phyloP scores from a whole-genome alignment of 2,329 filamentous ascomycete species.

The Clarireedia homoeocarpa region DNA sequence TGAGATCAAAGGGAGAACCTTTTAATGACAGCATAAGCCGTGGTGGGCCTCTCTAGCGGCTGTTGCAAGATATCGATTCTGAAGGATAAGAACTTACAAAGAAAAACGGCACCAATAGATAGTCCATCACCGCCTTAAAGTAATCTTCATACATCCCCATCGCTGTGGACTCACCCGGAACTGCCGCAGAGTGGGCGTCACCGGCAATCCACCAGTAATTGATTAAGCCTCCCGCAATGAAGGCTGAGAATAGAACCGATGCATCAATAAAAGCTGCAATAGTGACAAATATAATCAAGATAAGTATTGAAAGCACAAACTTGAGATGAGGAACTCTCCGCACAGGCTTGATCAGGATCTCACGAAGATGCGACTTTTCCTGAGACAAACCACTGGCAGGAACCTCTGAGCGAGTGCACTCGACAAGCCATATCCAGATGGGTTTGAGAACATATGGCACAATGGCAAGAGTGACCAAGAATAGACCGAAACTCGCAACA shows the following conservation, averaged over 20 bases:
- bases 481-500: conserved; percentile 20
- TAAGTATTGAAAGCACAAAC: conserved; percentile 16
- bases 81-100: conserved; percentile 40
- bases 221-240: conserved; percentile 39
- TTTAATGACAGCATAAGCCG: neutral
- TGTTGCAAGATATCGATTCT: no score
- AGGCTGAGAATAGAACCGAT: conserved; percentile 43
- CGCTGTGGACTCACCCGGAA: neutral
- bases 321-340: conserved; percentile 9
- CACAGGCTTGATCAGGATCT: neutral
- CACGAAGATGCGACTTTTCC: neutral
- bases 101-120: conserved; percentile 50
- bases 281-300: conserved; percentile 18
- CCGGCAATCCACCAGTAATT: conserved; percentile 34
- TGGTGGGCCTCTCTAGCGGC: no score
- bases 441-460: conserved; percentile 14
- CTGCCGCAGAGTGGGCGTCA: no score
- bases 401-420: neutral
- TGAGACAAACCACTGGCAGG: neutral
- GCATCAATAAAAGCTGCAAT: conserved; percentile 37
- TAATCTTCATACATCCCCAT: conserved; percentile 23
- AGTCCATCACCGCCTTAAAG: conserved; percentile 25
- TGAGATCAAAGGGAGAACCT: no score
- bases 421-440: conserved; percentile 7
- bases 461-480: conserved; percentile 13